Evolutionary conservation across 805 yeast genomes (phyloP).

Genomic region (Lipomyces kockii): DNA sequence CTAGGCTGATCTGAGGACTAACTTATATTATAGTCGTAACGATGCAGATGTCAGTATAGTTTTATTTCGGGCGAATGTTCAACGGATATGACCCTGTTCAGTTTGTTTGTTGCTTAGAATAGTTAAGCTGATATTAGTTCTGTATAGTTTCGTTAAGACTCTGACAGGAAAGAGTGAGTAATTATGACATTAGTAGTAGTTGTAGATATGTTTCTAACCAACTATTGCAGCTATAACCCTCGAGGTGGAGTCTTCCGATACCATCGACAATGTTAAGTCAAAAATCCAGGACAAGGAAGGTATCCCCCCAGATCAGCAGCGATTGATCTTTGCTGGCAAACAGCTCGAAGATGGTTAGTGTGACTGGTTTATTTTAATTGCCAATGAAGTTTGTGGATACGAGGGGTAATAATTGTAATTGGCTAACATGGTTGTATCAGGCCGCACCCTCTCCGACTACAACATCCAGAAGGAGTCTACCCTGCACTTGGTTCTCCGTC

Average conservation of each 20-base stretch:
- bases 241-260: constrained; percentile 98
- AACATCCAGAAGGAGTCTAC: constrained; percentile 99
- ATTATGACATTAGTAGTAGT: background rate
- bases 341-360: constrained; percentile 80
- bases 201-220: background rate
- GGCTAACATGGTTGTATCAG: constrained; percentile 44
- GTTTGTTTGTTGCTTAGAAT: background rate
- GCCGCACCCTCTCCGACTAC: constrained; percentile 98
- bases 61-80: background rate
- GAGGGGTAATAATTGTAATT: background rate
- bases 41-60: constrained; percentile 36
- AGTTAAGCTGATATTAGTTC: background rate
- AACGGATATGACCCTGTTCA: background rate
- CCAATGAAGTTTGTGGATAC: background rate
- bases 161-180: constrained; percentile 46
- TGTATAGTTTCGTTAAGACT: constrained; percentile 45
- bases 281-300: constrained; percentile 99
- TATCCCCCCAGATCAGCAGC: constrained; percentile 99
- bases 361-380: background rate
- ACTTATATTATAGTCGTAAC: constrained; percentile 11
- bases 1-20: background rate
- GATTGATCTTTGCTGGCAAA: constrained; percentile 99
- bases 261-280: constrained; percentile 97
- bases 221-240: constrained; percentile 66
- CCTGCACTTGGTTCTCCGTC: constrained; percentile 91